A percentile compares a stretch with the other conserved stretches of the same genome.
phyloP scores from a whole-genome alignment of 768 basidiomycete species.

The Chlorophyllum brunneum region DNA sequence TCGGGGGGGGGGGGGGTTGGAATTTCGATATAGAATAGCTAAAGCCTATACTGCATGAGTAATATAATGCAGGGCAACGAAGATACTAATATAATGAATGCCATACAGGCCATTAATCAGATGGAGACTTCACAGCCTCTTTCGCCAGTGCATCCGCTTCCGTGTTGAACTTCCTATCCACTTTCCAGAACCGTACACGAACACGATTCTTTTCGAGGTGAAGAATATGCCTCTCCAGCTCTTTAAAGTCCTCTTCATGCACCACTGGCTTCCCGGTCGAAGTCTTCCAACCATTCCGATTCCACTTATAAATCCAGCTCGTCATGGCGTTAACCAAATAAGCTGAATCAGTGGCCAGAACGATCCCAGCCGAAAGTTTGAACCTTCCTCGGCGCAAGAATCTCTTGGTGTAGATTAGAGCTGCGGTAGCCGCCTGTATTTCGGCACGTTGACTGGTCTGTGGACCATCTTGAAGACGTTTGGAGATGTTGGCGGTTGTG shows the following conservation, averaged over 20 bases:
- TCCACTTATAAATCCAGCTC: constrained; percentile 11
- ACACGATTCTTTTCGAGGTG: background rate
- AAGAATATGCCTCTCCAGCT: background rate
- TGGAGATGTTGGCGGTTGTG: background rate
- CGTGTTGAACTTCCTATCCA: background rate
- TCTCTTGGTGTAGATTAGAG: too few relatives aligned
- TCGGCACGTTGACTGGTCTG: constrained; percentile 12
- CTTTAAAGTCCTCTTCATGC: constrained; percentile 1
- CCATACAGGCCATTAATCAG: background rate
- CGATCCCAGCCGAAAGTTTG: too few relatives aligned
- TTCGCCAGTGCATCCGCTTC: background rate
- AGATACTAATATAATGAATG: background rate
- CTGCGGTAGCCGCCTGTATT: background rate
- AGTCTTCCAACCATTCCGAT: constrained; percentile 6
- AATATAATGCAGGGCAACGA: too few relatives aligned
- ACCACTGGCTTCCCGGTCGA: background rate
- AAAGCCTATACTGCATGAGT: too few relatives aligned
- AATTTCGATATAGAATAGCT: too few relatives aligned
- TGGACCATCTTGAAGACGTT: background rate
- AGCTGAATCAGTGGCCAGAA: constrained; percentile 9
- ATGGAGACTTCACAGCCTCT: background rate
- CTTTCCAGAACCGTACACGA: constrained; percentile 1
- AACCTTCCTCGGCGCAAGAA: too few relatives aligned
- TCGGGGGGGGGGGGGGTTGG: too few relatives aligned
- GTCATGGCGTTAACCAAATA: constrained; percentile 11